phyloP scores from a whole-genome alignment of 2,329 filamentous ascomycete species.

The Verticillium klebahnii region DNA sequence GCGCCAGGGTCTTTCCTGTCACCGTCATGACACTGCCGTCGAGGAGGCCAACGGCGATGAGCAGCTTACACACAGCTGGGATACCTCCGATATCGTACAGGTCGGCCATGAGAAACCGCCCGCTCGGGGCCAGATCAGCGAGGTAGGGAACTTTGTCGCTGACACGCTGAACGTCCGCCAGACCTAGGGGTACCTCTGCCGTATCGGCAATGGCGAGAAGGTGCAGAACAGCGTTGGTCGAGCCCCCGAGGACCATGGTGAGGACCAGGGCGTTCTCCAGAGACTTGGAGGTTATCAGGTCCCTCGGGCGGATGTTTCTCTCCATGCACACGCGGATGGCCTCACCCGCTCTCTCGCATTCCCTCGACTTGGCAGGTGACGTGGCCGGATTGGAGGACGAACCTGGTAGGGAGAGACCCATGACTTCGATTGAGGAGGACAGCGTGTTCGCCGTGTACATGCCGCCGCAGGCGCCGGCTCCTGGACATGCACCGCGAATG shows the following conservation, averaged over 20 bases:
- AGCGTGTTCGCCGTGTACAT: constrained; percentile 96
- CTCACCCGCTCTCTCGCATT: constrained; percentile 76
- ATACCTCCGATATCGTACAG: constrained; percentile 82
- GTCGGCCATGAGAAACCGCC: constrained; percentile 83
- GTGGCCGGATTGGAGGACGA: constrained; percentile 79
- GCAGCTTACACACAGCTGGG: constrained; percentile 78
- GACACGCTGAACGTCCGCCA: constrained; percentile 79
- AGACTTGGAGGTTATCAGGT: constrained; percentile 72
- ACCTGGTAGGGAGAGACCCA: constrained; percentile 77
- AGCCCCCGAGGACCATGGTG: constrained; percentile 88
- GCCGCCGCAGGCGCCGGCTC: constrained; percentile 66
- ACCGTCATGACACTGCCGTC: constrained; percentile 76
- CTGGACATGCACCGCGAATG: constrained; percentile 66
- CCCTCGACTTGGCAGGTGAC: constrained; percentile 77
- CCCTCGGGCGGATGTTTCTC: constrained; percentile 73
- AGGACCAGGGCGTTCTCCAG: constrained; percentile 88
- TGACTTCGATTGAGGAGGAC: constrained; percentile 84
- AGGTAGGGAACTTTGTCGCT: constrained; percentile 81
- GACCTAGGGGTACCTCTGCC: constrained; percentile 68
- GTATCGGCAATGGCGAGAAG: constrained; percentile 87
- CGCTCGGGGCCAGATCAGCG: constrained; percentile 78
- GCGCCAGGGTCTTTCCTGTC: constrained; percentile 76
- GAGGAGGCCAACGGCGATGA: constrained; percentile 72
- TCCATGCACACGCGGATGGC: constrained; percentile 78
- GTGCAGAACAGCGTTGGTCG: constrained; percentile 84